A percentile compares a stretch with the other conserved stretches of the same genome.
Evolutionary conservation across 2,329 filamentous ascomycete species (phyloP).

Genomic region (Lachnellula suecica): DNA sequence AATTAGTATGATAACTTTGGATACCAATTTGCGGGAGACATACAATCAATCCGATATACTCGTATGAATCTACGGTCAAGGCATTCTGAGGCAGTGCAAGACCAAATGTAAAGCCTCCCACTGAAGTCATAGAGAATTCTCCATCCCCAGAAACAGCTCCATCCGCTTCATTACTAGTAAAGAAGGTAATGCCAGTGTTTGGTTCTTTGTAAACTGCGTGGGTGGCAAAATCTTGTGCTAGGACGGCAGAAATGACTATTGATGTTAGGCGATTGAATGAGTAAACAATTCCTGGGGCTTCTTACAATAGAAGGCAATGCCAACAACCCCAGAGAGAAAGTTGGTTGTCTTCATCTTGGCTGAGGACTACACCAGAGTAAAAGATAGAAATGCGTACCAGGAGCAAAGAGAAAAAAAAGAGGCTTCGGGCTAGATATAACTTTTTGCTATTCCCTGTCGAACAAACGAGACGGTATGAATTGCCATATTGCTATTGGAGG

Average conservation of each 20-base stretch:
- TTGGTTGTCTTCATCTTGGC: constrained; percentile 27
- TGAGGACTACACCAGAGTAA: constrained; percentile 13
- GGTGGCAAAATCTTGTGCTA: constrained; percentile 30
- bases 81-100: constrained; percentile 52
- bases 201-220: constrained; percentile 41
- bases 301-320: constrained; percentile 25
- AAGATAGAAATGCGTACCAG: constrained; percentile 6
- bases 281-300: neutral
- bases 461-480: constrained; percentile 7
- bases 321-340: constrained; percentile 22
- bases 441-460: constrained; percentile 14
- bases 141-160: constrained; percentile 35
- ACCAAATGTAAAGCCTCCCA: constrained; percentile 51
- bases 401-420: constrained; percentile 3
- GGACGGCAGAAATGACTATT: constrained; percentile 20
- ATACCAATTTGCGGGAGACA: constrained; percentile 15
- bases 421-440: constrained; percentile 4
- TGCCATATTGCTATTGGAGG: constrained; percentile 15
- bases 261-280: constrained; percentile 7
- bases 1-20: constrained; percentile 1
- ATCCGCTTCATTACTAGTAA: constrained; percentile 45
- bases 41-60: constrained; percentile 61
- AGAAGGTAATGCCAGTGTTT: constrained; percentile 52
- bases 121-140: constrained; percentile 25
- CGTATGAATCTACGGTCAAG: constrained; percentile 45